Evolutionary conservation across 1,284 basidiomycete species (phyloP), one percentile per base, ranked within the genome.

Genomic region (Ustanciosporium gigantosporum): DNA sequence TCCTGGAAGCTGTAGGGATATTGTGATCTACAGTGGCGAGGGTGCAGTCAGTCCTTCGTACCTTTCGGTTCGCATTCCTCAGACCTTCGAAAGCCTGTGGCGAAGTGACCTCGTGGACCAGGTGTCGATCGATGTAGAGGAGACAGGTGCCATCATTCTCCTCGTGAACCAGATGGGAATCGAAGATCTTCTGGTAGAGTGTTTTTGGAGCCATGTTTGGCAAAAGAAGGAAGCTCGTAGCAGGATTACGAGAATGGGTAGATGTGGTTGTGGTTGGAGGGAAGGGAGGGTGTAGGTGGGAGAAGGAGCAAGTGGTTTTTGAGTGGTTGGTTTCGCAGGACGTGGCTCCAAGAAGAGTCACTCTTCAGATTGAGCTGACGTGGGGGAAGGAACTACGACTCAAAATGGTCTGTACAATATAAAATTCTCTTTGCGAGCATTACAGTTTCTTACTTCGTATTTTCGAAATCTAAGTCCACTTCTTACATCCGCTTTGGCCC

Each of bases 1-100:
- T 71, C 42, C 74, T 70, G 24, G 55, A 60, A 42, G 59, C 58
- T n/a, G 74, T 77, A 25, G 74, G 74, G 45, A 77, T 74, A 51
- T 74, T 74, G 71, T 77, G 74, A 47, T 77, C 74, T 23, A 77
- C 71, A 27, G 74, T 77, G 39, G 73, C 74, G 27, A 77, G 68
- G 16, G 73, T 77, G 66, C 71, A 76, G 56, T 77, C 74, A 20
- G 68, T 59, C 19, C 74, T 50, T 32, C 74, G 73, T 23, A 76
- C 74, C 17, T 42, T 46, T 14, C 74, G 64, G 32, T 55, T 48
- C 25, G 73, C 70, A 41, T 68, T 61, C 38, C 73, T 66, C 13
- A 76, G 66, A 34, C 74, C 74, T 46, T 76, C 74, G 39, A 76
- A 76, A 5, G 74, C 70, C 45, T 76, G 74, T 25, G 74, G 74